Evolutionary conservation across 495 filamentous ascomycete genomes (phyloP), one percentile per base, ranked within the genome.

Genomic region (Glutinoglossum americanum): DNA sequence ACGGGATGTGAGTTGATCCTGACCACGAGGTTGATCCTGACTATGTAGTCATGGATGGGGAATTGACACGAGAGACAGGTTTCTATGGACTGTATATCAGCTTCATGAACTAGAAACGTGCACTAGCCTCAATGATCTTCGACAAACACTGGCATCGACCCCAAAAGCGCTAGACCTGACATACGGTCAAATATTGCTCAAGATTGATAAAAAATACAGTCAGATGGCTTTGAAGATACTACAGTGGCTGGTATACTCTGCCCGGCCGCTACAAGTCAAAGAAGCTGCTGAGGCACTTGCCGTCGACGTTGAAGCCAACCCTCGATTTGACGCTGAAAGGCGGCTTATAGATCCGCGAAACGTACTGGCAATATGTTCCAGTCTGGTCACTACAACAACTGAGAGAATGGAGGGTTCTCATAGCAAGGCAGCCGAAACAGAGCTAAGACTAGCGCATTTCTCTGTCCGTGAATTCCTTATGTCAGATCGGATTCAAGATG

Each of bases 81-180:
- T 65, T 51, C 62, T 58, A 13, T 64, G 62, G 63, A 60, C 39
- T 10, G 56, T 21, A 25, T 65, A 63, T 41, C 64, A 65, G 54
- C 48, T 65, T 25, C 39, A 60, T n/a, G 56, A 10, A 23, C 47
- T 65, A 23, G 58, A 56, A 28, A 63, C 57, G 35, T 55, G 49
- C 19, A 19, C 27, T 25, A 41, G 47, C 30, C 41, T 45, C 23
- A 58, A 35, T 7, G 39, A 53, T 2, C 27, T 65, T 8, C 17
- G 57, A n/a, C n/a, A 35, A 49, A 56, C 63, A 15, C 56, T 65
- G 6, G 23, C 26, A 17, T 3, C 10, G 15, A 41, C 65, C 28
- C 64, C 64, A 0, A 21, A 27, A 15, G 58, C 45, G 3, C 41
- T 66, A 8, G 61, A 66, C 33, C 63, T 60, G 26, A 66, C 63